phyloP scores from a whole-genome alignment of 208 protist species.

The Wallacemonas sp. region DNA sequence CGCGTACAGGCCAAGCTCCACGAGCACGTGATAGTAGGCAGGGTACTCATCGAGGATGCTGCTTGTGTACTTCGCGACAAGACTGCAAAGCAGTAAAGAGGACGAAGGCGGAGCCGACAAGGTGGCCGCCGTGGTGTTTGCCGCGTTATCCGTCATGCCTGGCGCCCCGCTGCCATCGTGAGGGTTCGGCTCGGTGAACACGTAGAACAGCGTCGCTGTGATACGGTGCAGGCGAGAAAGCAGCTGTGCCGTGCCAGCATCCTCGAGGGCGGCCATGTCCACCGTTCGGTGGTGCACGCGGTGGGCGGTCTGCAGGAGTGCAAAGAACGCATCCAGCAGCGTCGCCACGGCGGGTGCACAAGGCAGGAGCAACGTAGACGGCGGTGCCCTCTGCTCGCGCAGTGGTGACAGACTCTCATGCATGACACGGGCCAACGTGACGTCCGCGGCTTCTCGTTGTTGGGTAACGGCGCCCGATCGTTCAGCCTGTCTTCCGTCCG shows the following conservation, averaged over 20 bases:
- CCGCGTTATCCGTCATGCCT: too few relatives aligned
- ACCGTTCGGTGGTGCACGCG: neutral
- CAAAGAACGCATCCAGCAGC: neutral
- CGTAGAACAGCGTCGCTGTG: neutral
- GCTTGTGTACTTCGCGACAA: neutral
- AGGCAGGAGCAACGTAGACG: neutral
- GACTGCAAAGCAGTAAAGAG: neutral
- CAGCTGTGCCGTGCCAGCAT: neutral
- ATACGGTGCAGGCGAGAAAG: neutral
- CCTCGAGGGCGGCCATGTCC: neutral
- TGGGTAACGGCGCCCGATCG: too few relatives aligned
- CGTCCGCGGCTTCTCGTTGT: too few relatives aligned
- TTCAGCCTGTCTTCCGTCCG: too few relatives aligned
- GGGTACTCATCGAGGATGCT: neutral
- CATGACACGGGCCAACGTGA: too few relatives aligned
- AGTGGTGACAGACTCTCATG: too few relatives aligned
- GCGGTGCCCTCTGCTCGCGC: too few relatives aligned
- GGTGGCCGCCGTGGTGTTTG: neutral
- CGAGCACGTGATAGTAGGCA: neutral
- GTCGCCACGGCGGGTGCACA: conserved; percentile 5
- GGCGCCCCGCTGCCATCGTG: neutral
- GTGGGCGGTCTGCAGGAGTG: neutral
- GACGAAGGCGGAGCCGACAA: neutral
- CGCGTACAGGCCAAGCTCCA: conserved; percentile 3
- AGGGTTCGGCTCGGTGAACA: neutral